These are phyloP conservation scores for Phytophthora ramorum DNA, from an alignment of 352 stramenopile genomes.

Conservation along the genomic window DNA sequence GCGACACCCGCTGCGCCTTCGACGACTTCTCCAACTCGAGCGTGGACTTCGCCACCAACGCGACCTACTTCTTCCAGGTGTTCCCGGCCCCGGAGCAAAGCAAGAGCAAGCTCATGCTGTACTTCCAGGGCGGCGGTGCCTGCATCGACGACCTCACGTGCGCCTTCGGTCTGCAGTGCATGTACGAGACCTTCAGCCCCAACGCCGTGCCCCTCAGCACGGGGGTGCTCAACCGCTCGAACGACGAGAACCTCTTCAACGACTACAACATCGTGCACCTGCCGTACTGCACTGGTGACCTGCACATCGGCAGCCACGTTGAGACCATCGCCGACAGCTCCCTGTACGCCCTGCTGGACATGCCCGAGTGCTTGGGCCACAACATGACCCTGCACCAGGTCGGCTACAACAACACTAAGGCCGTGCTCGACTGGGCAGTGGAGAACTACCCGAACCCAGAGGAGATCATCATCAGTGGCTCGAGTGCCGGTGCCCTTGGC, in stretches of 20 bases:
- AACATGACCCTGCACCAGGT: slow-evolving; percentile 63
- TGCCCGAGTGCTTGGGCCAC: slow-evolving; percentile 48
- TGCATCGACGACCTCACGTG: slow-evolving; percentile 75
- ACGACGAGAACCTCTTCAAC: slow-evolving; percentile 75
- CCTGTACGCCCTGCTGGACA: slow-evolving; percentile 49
- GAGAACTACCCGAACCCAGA: slow-evolving; percentile 69
- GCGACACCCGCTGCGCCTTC: slow-evolving; percentile 61
- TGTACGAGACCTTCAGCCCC: slow-evolving; percentile 58
- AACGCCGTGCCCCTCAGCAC: slow-evolving; percentile 57
- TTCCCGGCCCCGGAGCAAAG: slow-evolving; percentile 58
- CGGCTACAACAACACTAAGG: slow-evolving; percentile 70
- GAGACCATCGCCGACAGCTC: slow-evolving; percentile 34
- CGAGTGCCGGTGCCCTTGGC: slow-evolving; percentile 60
- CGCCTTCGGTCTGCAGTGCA: slow-evolving; percentile 70
- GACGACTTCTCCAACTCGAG: slow-evolving; percentile 53
- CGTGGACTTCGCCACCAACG: slow-evolving; percentile 54
- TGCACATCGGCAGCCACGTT: slow-evolving; percentile 61
- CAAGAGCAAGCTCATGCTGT: slow-evolving; percentile 78
- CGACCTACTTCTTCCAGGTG: slow-evolving; percentile 81
- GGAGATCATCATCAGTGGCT: slow-evolving; percentile 63
- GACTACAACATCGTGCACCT: slow-evolving; percentile 82
- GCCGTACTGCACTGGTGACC: slow-evolving; percentile 77
- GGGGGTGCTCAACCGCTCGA: slow-evolving; percentile 66
- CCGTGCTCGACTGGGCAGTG: slow-evolving; percentile 65
- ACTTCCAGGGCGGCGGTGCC: slow-evolving; percentile 73